Base-by-base conservation (phyloP, 169 alveolate species). In the Eimeria tenella region DNA sequence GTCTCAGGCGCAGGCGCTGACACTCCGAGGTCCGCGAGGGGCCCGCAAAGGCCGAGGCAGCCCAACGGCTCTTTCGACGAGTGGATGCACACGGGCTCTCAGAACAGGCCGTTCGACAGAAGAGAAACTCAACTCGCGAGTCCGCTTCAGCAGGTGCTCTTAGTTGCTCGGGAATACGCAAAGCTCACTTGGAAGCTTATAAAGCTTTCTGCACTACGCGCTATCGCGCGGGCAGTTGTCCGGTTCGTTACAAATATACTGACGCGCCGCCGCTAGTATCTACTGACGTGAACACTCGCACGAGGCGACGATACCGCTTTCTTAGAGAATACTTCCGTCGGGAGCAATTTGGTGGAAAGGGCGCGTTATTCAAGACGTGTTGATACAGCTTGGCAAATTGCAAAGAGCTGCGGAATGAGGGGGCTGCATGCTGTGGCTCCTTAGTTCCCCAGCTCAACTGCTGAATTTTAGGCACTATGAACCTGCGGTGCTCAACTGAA, bases 161-260 rank as follows among this genome's bases (percentile, higher is more conserved):
- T 82, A 31, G 60, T 55, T 7, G 90, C 90, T 56, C 90, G 90
- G 19, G 90, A 82, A 25, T 55, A 82, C 58, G 90, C 90, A 10
- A 82, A 82, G 60, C 23, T 58, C 31, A 58, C 90, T 3, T 82
- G 90, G 90, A 25, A 8, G 31, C 31, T 82, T 8, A 58, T 82
- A n/a, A 82, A 82, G 19, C 42, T 82, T 60, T 50, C 90, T 4
- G 75, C 77, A 31, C n/a, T 82, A 56, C 90, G 90, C 50, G 65
- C 90, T 6, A 10, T 82, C 42, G 90, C 90, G 5, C 73, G 90
- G 62, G 90, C 90, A 1, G 90, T 82, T 49, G 90, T 82, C 11
- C 73, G 90, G 3, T 82, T 82, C 25, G 75, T 82, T 21, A 58
- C 75, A 23, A 23, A 55, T 25, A 10, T 82, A 55, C 75, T 82